These are phyloP conservation scores for Xerocomus cyaneibrunnescens DNA, from an alignment of 1,284 basidiomycete species.

Conservation along the genomic window DNA sequence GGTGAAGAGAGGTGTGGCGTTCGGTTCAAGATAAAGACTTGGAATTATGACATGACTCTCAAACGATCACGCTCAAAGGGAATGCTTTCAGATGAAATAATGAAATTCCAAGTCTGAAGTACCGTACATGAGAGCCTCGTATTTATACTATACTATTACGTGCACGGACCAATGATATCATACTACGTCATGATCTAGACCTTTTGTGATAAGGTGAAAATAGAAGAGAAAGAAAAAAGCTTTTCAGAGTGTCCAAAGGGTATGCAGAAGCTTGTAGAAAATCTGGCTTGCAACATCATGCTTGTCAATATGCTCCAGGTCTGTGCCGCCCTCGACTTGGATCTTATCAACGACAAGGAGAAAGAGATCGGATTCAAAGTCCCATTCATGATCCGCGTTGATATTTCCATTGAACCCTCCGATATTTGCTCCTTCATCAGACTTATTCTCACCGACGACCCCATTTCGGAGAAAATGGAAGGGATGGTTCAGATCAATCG, in stretches of 20 bases:
- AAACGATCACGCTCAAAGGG: too few species aligned
- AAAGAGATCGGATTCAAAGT: constrained; percentile 17
- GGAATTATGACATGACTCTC: too few species aligned
- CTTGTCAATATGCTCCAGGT: constrained; percentile 20
- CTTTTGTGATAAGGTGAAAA: too few species aligned
- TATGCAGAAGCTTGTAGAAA: constrained; percentile 21
- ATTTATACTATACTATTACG: too few species aligned
- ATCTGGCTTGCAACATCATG: constrained; percentile 16
- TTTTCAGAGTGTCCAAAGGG: constrained; percentile 24
- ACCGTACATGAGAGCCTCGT: too few species aligned
- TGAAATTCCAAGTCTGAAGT: too few species aligned
- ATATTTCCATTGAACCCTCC: constrained; percentile 27
- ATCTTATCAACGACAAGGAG: constrained; percentile 12
- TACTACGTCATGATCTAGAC: too few species aligned
- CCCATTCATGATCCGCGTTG: constrained; percentile 25
- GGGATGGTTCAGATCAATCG: constrained; percentile 31
- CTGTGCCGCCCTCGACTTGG: constrained; percentile 21
- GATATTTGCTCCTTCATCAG: constrained; percentile 15
- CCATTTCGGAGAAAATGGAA: constrained; percentile 6
- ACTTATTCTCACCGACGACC: constrained; percentile 14
- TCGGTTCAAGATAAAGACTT: too few species aligned
- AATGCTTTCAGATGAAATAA: too few species aligned
- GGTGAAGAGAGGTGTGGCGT: too few species aligned
- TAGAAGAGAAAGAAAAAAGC: too few species aligned
- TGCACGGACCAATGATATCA: too few species aligned